Percentiles rank a stretch among this genome's conserved stretches.
These are phyloP conservation scores for Pseudocercospora ulei DNA, from an alignment of 2,329 filamentous ascomycete genomes.

Conservation along the genomic window DNA sequence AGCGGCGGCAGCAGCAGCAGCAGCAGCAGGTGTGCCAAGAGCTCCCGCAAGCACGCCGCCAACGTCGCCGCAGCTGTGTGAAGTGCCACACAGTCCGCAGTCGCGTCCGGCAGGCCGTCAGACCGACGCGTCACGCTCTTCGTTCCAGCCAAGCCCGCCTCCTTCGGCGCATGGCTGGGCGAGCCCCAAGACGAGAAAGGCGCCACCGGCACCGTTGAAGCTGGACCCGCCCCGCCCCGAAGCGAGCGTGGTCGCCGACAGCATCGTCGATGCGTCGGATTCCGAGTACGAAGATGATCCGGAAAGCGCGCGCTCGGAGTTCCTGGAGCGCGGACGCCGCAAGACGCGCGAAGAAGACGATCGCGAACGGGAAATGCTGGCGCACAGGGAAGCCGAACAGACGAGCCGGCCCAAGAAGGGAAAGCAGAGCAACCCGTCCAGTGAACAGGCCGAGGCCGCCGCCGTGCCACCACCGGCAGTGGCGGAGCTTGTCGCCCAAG, in stretches of 20 bases:
- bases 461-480: conserved; percentile 13
- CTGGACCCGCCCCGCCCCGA: conserved; percentile 37
- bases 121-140: conserved; percentile 15
- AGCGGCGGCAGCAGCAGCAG: conserved; percentile 10
- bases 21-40: conserved; percentile 10
- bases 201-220: conserved; percentile 74
- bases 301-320: conserved; percentile 35
- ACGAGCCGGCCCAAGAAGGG: conserved; percentile 66
- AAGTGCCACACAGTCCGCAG: conserved; percentile 15
- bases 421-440: conserved; percentile 44
- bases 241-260: conserved; percentile 22
- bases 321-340: conserved; percentile 55
- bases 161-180: conserved; percentile 17
- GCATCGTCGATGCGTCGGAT: conserved; percentile 54
- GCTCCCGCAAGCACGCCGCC: conserved; percentile 23
- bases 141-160: conserved; percentile 18
- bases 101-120: conserved; percentile 8
- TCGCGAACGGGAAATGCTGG: conserved; percentile 60
- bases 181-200: conserved; percentile 52
- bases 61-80: conserved; percentile 21
- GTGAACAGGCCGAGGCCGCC: conserved; percentile 12
- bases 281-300: conserved; percentile 76
- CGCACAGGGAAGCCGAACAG: conserved; percentile 52
- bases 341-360: conserved; percentile 86
- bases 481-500: conserved; percentile 14